Evolutionary conservation across 2,329 filamentous ascomycete species (phyloP), one percentile per base, ranked within the genome.

Genomic region (Venturia asperata): DNA sequence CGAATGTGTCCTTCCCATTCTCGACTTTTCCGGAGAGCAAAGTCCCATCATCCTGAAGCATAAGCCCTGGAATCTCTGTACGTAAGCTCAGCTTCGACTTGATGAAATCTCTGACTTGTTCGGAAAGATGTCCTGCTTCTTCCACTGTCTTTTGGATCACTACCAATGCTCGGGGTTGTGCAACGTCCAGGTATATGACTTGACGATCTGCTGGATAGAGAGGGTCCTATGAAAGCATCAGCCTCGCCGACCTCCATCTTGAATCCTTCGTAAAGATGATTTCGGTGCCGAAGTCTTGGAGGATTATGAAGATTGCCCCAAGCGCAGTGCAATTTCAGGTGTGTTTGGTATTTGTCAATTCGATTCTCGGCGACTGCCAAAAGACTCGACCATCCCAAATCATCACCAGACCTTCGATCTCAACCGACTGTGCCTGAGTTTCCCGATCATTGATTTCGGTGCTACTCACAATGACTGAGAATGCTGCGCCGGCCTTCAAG

Each of bases 181-280:
- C 85, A 62, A 94, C 89, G 71, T 94, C 89, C 19, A 96, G 84
- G 70, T 91, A 92, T 71, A 95, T 88, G 72, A 89, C 87, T 73
- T 95, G 91, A 67, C 91, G 81, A 68, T 87, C 87, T 10, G 90
- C 86, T 9, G 92, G 91, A 73, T 96, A 96, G 39, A 84, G 83
- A 19, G 91, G 91, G 73, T 95, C 90, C 52, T 58, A 37, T 21
- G 2, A 34, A 3, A 11, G 27, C 30, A 27, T 58, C 13, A 58
- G 52, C 30, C 13, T 52, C 47, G 11, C 45, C 11, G 21, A 15
- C 17, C 6, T 49, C n/a, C 6, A n/a, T n/a, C n/a, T 24, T 10
- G n/a, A 6, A 11, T 21, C n/a, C n/a, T 49, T 6, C 24, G 21
- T 13, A 11, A 24, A n/a, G 45, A 11, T 49, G n/a, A 21, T 24